Evolutionary conservation across 768 basidiomycete species (phyloP).

Genomic region (Myochromella boudieri): DNA sequence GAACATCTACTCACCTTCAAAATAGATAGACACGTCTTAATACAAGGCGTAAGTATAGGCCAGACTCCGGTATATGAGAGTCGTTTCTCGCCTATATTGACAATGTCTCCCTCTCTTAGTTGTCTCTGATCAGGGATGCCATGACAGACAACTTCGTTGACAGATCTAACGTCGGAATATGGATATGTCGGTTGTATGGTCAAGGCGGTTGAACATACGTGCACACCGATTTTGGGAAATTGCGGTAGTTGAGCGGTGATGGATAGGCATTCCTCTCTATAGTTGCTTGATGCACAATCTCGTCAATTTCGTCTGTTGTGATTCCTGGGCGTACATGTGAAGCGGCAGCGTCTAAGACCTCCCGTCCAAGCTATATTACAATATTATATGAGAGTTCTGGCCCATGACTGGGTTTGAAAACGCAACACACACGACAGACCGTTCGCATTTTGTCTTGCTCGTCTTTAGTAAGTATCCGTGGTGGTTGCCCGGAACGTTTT

Average conservation of each 20-base stretch:
- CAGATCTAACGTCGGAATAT: conserved; percentile 48
- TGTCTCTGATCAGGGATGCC: conserved; percentile 90
- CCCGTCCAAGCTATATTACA: conserved; percentile 69
- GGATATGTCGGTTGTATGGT: background rate
- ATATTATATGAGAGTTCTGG: background rate
- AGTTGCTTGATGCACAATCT: conserved; percentile 87
- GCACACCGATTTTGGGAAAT: conserved; percentile 96
- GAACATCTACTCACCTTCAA: conserved; percentile 56
- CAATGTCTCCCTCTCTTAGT: conserved; percentile 89
- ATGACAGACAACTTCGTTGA: conserved; percentile 97
- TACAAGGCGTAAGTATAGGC: conserved; percentile 11
- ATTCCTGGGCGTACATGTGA: conserved; percentile 83
- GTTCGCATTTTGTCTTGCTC: conserved; percentile 90
- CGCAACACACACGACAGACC: conserved; percentile 71
- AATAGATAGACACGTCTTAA: conserved; percentile 77
- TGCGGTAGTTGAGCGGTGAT: conserved; percentile 87
- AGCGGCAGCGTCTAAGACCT: conserved; percentile 90
- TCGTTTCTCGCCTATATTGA: conserved; percentile 78
- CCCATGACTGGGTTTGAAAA: background rate
- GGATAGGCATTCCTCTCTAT: conserved; percentile 93
- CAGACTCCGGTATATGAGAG: conserved; percentile 1
- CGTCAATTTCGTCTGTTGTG: conserved; percentile 94
- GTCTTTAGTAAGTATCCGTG: conserved; percentile 61
- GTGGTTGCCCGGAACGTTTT: conserved; percentile 56
- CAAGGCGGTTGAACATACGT: conserved; percentile 56